Base-by-base conservation (phyloP, 129 eudicot species). In the Centaurea solstitialis region DNA sequence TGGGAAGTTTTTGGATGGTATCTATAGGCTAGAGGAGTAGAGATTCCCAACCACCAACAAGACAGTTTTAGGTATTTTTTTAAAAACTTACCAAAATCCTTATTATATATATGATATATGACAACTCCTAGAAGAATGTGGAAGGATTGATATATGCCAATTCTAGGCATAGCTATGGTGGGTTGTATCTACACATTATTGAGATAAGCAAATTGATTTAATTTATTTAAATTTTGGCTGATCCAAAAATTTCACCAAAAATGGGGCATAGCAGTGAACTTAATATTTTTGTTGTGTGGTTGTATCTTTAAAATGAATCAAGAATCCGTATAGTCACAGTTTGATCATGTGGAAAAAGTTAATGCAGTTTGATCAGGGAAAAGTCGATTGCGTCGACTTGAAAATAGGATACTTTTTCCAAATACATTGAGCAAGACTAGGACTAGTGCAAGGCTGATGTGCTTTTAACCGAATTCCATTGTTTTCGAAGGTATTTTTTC, bases 31-130 rank as follows among this genome's bases (percentile, higher is more conserved):
- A 73, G 74, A 53, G 79, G 13, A 73, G 20, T n/a, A 45, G 72
- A 82, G 87, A 83, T 82, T 74, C 87, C 79, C 74, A 28, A 64
- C 82, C 74, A 67, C 85, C 82, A 75, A 70, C 82, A 70, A 43
- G 64, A 50, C 76, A 41, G 53, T 24, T 65, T 67, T 38, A 12
- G 38, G 74, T 7, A 8, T 18, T 69, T 81, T 47, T 50, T 61
- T 72, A 21, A 41, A 40, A 75, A 0, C 50, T 33, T 75, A 8
- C 21, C 70, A 75, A 61, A 17, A 38, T 61, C 17, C 24, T 7
- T 76, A 61, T 47, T 22, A 74, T 47, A 53, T 39, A 50, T 76
- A 21, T 7, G 26, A 61, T 62, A 37, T 62, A 37, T 76, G 69
- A 30, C 50, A 67, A 77, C 74, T 77, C 74, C 72, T 77, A 80